These are phyloP conservation scores for Globisporangium lucens DNA, from an alignment of 352 stramenopile species.

Conservation along the genomic window DNA sequence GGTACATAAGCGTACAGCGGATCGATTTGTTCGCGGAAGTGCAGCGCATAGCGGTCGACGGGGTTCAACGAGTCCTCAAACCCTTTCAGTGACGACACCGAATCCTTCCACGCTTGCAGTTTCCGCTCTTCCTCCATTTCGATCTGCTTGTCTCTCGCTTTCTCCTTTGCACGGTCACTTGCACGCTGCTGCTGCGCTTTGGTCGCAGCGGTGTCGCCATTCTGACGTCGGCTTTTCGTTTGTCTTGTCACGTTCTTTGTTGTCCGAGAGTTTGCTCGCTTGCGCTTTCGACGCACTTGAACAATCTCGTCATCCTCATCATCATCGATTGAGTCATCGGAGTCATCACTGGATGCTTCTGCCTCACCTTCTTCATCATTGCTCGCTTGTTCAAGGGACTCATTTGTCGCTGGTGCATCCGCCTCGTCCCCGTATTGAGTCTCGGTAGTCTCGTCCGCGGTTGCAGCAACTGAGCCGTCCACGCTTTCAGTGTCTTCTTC, in stretches of 20 bases:
- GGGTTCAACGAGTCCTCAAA: conserved; percentile 92
- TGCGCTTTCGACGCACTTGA: conserved; percentile 19
- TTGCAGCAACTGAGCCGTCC: conserved; percentile 12
- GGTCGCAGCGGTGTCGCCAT: conserved; percentile 6
- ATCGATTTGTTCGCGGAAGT: conserved; percentile 92
- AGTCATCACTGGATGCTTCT: conserved; percentile 16
- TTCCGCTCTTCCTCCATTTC: conserved; percentile 93
- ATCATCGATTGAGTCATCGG: conserved; percentile 27
- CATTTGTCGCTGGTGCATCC: background rate
- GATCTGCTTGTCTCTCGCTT: conserved; percentile 78
- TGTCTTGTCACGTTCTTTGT: conserved; percentile 16
- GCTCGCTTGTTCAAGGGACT: conserved; percentile 13
- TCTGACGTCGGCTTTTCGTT: conserved; percentile 6
- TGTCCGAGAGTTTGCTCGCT: conserved; percentile 8
- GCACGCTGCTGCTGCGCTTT: conserved; percentile 25
- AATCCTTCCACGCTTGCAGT: conserved; percentile 84
- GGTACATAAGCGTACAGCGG: conserved; percentile 79
- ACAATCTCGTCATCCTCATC: conserved; percentile 38
- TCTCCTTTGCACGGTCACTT: conserved; percentile 53
- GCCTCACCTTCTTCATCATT: conserved; percentile 25
- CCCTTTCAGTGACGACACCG: conserved; percentile 65
- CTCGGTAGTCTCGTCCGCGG: conserved; percentile 21
- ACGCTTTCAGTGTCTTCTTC: conserved; percentile 24
- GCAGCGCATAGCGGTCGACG: conserved; percentile 92
- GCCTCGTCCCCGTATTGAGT: conserved; percentile 17